Percentiles rank a stretch among this genome's conserved stretches.
phyloP scores from a whole-genome alignment of 1,284 basidiomycete genomes.

The Heterobasidion occidentale region DNA sequence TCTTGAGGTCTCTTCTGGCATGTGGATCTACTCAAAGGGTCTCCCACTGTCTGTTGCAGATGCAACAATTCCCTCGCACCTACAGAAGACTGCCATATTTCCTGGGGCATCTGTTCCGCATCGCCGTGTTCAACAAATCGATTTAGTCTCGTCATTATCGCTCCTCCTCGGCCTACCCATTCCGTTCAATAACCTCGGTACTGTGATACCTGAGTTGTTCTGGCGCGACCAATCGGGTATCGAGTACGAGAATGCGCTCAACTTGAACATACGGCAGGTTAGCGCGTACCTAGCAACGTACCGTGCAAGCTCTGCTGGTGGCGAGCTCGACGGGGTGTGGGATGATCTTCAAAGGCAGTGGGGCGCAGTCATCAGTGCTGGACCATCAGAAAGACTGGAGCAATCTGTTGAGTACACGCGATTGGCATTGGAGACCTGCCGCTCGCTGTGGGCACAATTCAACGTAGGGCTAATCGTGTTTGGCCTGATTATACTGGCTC shows the following conservation, averaged over 20 bases:
- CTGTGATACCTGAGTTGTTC: constrained; percentile 89
- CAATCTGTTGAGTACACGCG: constrained; percentile 51
- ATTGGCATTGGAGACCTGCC: constrained; percentile 63
- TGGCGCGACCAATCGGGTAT: constrained; percentile 21
- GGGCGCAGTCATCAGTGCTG: constrained; percentile 19
- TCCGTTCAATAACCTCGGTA: constrained; percentile 93
- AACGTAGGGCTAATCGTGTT: constrained; percentile 70
- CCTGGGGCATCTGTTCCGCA: constrained; percentile 49
- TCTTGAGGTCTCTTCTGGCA: constrained; percentile 78
- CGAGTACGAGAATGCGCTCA: constrained; percentile 45
- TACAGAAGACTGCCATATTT: constrained; percentile 52
- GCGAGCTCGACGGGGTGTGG: constrained; percentile 67
- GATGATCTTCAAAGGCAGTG: constrained; percentile 39
- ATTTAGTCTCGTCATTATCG: constrained; percentile 85
- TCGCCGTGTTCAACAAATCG: constrained; percentile 86
- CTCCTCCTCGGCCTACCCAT: constrained; percentile 91
- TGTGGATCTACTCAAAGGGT: constrained; percentile 90
- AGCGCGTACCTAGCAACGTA: constrained; percentile 75
- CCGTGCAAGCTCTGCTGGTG: constrained; percentile 56
- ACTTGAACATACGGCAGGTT: constrained; percentile 75
- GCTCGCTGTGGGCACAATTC: constrained; percentile 93
- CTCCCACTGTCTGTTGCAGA: constrained; percentile 29
- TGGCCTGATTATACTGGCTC: constrained; percentile 47
- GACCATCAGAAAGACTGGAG: constrained; percentile 23
- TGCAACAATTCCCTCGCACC: constrained; percentile 31